Base-by-base conservation (phyloP, 2,329 filamentous ascomycete genomes). In the Cercospora nicotianae region DNA sequence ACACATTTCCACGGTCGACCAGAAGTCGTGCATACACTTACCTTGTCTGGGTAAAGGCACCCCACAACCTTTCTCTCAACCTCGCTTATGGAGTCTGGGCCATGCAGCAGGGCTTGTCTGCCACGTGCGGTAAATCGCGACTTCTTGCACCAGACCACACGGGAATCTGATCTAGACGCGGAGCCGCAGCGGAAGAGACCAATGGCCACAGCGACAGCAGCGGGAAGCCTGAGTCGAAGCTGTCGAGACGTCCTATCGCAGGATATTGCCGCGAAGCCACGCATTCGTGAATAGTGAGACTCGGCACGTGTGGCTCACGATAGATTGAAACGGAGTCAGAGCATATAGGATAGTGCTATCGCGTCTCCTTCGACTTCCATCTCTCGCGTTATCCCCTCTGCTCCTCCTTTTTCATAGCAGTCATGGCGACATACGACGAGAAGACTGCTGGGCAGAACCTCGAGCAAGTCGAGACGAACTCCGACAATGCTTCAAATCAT, bases 401-500 rank as follows among this genome's bases (percentile, higher is more conserved):
- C 33, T 45, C 39, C 33, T 62, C 45, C 13, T 30, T 36, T 33
- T 36, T 45, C 23, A 42, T n/a, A 39, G 58, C 58, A 62, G 30
- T 5, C n/a, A 67, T 67, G 66, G 61, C 66, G 51, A 60, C 58
- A 13, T 63, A 60, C 31, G 48, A 65, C 33, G 68, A 71, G 48
- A 71, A 71, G 48, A 63, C 55, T 30, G 68, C 28, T 10, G n/a
- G 9, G 45, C 61, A 63, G 28, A 53, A 39, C n/a, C 63, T 69
- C 36, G 69, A 69, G 60, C 68, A 64, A 16, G 57, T 71, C 33
- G 68, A 71, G 31, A 68, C 70, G 2, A 64, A 36, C 18, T 71
- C 68, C 1, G 68, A 70, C 7, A 39, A 23, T 33, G 68, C 61
- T 13, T 64, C 68, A 20, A 39, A 48, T 45, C 48, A 63, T 16